phyloP scores from a whole-genome alignment of 1,284 basidiomycete species.

The Ustilago loliicola region DNA sequence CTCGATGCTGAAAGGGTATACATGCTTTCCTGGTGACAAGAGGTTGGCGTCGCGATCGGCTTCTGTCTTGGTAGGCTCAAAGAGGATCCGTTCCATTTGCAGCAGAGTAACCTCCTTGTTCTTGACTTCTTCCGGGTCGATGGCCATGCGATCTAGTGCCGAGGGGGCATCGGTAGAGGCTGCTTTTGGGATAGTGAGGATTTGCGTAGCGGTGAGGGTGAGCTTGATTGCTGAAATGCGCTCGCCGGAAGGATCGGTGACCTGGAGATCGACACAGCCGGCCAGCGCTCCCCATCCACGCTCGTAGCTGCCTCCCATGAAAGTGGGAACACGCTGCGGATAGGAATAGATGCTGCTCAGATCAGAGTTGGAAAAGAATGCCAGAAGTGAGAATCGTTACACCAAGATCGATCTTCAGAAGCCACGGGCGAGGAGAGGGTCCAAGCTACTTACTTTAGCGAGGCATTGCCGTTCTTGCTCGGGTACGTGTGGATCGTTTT shows the following conservation, averaged over 20 bases:
- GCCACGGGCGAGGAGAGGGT: background rate
- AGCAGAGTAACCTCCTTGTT: constrained; percentile 50
- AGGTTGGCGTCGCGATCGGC: constrained; percentile 28
- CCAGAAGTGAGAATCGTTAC: background rate
- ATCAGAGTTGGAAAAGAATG: background rate
- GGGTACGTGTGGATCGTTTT: constrained; percentile 44
- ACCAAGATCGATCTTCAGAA: background rate
- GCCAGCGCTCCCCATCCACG: constrained; percentile 57
- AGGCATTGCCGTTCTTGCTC: constrained; percentile 38
- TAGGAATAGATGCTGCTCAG: constrained; percentile 38
- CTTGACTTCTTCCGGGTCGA: constrained; percentile 40
- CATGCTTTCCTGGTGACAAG: constrained; percentile 42
- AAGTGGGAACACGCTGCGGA: constrained; percentile 61
- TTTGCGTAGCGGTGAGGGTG: constrained; percentile 47
- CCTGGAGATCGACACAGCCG: constrained; percentile 43
- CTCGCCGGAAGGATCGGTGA: constrained; percentile 41
- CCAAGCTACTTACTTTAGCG: constrained; percentile 28
- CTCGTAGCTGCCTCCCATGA: constrained; percentile 60
- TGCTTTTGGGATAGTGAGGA: constrained; percentile 31
- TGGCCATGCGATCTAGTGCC: constrained; percentile 28
- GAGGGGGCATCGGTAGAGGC: constrained; percentile 38
- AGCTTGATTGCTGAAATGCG: constrained; percentile 53
- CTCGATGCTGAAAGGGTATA: constrained; percentile 53
- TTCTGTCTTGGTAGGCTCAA: constrained; percentile 24
- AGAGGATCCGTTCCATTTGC: constrained; percentile 51